Evolutionary conservation across 2,329 filamentous ascomycete genomes (phyloP), one percentile per base, ranked within the genome.

Genomic region (Fusarium sp.): DNA sequence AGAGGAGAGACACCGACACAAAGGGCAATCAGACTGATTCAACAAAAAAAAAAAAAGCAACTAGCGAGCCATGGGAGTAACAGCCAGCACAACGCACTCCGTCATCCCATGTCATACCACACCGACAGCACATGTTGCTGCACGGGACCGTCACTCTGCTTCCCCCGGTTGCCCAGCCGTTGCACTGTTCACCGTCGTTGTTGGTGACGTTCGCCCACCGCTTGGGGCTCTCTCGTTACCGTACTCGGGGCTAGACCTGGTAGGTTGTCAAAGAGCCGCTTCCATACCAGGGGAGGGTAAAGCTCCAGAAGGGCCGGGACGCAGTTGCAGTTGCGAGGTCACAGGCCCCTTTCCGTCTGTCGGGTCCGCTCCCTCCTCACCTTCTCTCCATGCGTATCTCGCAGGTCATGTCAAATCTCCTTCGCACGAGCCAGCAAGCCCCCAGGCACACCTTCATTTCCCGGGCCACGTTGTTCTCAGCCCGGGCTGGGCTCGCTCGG

Each of bases 81-180:
- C 37, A 70, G 50, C 45, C 47, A 52, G 47, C 25, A 65, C 52
- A 60, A 57, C 59, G 65, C 66, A 67, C 69, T 61, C 73, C 66
- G 69, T 77, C 76, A 77, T 78, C 66, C 75, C 73, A 77, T 77
- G 73, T 76, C 75, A 78, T 78, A 75, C 73, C 76, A 76, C 67
- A 73, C 67, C 68, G 66, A 65, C 65, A 72, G 71, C 63, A 63
- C 59, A 65, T 60, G n/a, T 43, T 45, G 68, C 70, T 75, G 76
- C 64, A 73, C 69, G 68, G 70, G 62, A 74, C 67, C 43, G 66
- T 77, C 70, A 70, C 69, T 74, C 72, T 57, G 27, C 56, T 60
- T 70, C 63, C 71, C 63, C 71, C 27, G 64, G 73, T 68, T 71
- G 62, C 69, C 70, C 64, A 75, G 73, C 70, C 57, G 71, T 47